Base-by-base conservation (phyloP, 1,284 basidiomycete species). In the Austroboletus rostrupii region DNA sequence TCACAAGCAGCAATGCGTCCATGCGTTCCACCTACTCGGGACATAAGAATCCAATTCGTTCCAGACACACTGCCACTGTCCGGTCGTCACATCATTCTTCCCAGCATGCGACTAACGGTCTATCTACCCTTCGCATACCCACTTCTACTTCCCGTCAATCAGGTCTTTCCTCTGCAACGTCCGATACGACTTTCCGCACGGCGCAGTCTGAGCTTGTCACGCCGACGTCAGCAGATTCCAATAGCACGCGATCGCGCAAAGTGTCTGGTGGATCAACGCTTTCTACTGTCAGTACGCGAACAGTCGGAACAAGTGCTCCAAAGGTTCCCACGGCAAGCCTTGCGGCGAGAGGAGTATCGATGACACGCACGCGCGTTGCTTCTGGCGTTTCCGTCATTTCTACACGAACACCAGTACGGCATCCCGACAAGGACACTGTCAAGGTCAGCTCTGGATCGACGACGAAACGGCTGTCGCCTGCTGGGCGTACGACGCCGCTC, bases 101-200 rank as follows among this genome's bases (percentile, higher is more conserved):
- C 2, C 58, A 57, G 36, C 61, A 62, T 38, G 48, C 26, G 2
- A 47, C 49, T 1, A 67, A 65, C 6, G 62, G 66, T n/a, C 40
- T 57, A 16, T 63, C 66, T 13, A 67, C 54, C 10, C 56, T 70
- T 8, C 64, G 65, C 3, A 67, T 70, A 45, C 74, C 50, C 52
- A 74, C 68, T 40, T 57, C 68, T 40, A 56, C 59, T 6, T 19
- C 74, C 77, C 6, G 66, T 7, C 23, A 60, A 3, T 80, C 80
- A 6, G 68, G 65, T 10, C 55, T 74, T 21, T 79, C 79, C n/a
- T 70, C 69, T 1, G 71, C 72, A 5, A 81, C 74, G 41, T 78
- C 80, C 3, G 75, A 70, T 14, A 74, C 75, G 3, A 75, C 78
- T 1, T 87, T 81, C 63, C 78, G 77, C 49, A 85, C 81, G 0